phyloP scores from a whole-genome alignment of 2,329 filamentous ascomycete genomes.

The Penicillium thymicola region DNA sequence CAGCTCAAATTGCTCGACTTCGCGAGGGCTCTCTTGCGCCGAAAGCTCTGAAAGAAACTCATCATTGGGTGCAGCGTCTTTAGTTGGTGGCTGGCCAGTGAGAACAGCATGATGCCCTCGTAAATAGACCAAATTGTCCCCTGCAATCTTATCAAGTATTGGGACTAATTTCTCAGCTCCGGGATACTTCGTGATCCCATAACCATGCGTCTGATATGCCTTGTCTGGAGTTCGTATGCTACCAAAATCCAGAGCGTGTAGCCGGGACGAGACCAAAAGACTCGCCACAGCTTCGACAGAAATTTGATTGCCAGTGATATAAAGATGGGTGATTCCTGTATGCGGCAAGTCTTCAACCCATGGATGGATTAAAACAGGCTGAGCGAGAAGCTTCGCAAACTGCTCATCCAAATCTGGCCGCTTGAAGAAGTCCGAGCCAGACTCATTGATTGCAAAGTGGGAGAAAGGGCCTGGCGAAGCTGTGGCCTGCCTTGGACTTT shows the following conservation, averaged over 20 bases:
- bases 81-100: slow-evolving; percentile 44
- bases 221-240: slow-evolving; percentile 41
- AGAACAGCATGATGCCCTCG: slow-evolving; percentile 55
- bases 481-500: slow-evolving; percentile 2
- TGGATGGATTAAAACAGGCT: slow-evolving; percentile 51
- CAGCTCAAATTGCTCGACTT: slow-evolving; percentile 23
- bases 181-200: slow-evolving; percentile 34
- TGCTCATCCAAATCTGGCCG: slow-evolving; percentile 44
- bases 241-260: slow-evolving; percentile 57
- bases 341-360: slow-evolving; percentile 55
- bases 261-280: slow-evolving; percentile 49
- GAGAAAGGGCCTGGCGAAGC: slow-evolving; percentile 9
- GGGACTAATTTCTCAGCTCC: slow-evolving; percentile 56
- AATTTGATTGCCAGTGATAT: slow-evolving; percentile 55
- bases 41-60: slow-evolving; percentile 34
- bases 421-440: slow-evolving; percentile 24
- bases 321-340: slow-evolving; percentile 58
- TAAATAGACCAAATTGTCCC: slow-evolving; percentile 51
- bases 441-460: slow-evolving; percentile 7
- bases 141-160: slow-evolving; percentile 46
- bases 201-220: slow-evolving; percentile 17
- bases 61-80: slow-evolving; percentile 27
- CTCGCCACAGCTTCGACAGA: slow-evolving; percentile 56
- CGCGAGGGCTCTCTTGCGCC: slow-evolving; percentile 26
- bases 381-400: slow-evolving; percentile 49